Base-by-base conservation (phyloP, 192 early-diverging fungal species). In the Mortierella hygrophila region DNA sequence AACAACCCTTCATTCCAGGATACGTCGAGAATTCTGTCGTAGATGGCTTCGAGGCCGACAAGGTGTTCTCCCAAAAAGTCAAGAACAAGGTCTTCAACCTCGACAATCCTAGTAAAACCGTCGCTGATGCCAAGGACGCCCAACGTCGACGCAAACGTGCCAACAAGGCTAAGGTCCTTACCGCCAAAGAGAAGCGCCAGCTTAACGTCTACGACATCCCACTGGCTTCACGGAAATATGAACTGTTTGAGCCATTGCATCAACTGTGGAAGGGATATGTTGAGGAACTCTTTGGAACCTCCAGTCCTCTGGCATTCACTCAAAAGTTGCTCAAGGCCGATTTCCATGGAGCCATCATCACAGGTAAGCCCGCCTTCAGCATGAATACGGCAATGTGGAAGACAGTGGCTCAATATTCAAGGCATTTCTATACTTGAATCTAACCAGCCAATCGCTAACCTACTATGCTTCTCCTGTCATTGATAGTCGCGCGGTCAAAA, bases 201-300 rank as follows among this genome's bases (percentile, higher is more conserved):
- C 40, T 93, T 21, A 89, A 90, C 9, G 82, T 95, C 6, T 94
- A 95, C 76, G 93, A 94, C 7, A 91, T 97, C 46, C 94, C 95
- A 18, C 70, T 89, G 10, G 92, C 91, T 0, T 75, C 86, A 46
- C 88, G 89, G 46, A 88, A 90, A 37, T 95, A 95, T 77, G 89
- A 89, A 6, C 68, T 93, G 55, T 97, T 97, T 83, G 35, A 92
- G 18, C 95, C 96, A 13, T 85, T 99, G 20, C 90, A 97, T 80
- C 68, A 88, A 18, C 81, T 98, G 49, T 99, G 97, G 97, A 88
- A 81, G 55, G 89, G 91, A 23, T 97, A 97, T 81, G 95, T 97
- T 73, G 86, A 77, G 16, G 89, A 94, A 41, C 83, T 98, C 10
- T 77, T 95, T 38, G 89, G 89, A 21, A 82, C 77, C 3, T 44